These are phyloP conservation scores for Taxillus chinensis DNA, from an alignment of 164 flowering plant species.

Conservation along the genomic window DNA sequence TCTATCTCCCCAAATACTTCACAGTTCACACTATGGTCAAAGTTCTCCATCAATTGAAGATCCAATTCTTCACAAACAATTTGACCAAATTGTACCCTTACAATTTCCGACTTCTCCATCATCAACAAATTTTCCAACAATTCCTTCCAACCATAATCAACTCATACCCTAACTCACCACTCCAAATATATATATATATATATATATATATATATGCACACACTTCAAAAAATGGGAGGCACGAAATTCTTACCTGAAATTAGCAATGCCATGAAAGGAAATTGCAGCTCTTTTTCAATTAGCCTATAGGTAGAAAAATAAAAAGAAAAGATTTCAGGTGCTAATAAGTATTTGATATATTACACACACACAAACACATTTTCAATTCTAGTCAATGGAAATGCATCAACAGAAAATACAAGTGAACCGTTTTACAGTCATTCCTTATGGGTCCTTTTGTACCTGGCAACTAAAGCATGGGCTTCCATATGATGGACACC, in stretches of 20 bases:
- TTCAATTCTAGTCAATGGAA: not conserved
- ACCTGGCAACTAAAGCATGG: slow-evolving; percentile 95
- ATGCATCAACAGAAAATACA: not conserved
- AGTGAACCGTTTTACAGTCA: not conserved
- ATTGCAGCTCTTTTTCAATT: slow-evolving; percentile 54
- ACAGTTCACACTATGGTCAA: too few relatives aligned
- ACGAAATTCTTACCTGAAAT: slow-evolving; percentile 57
- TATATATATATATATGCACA: too few relatives aligned
- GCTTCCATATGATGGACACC: slow-evolving; percentile 99
- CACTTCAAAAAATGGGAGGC: not conserved
- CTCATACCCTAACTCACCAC: too few relatives aligned
- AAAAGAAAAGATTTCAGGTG: slow-evolving; percentile 9
- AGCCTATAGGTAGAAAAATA: slow-evolving; percentile 31
- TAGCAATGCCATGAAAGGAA: slow-evolving; percentile 89
- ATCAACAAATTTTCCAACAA: too few relatives aligned
- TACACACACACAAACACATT: not conserved
- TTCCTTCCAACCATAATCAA: too few relatives aligned
- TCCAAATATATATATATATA: too few relatives aligned
- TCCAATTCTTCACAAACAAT: too few relatives aligned
- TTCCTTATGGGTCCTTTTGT: not conserved
- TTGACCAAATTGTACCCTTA: too few relatives aligned
- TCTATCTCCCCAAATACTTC: too few relatives aligned
- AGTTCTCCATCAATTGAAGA: too few relatives aligned
- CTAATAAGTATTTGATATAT: not conserved
- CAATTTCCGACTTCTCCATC: too few relatives aligned